Evolutionary conservation across 306 rosid species (phyloP).

Genomic region (Purshia tridentata): DNA sequence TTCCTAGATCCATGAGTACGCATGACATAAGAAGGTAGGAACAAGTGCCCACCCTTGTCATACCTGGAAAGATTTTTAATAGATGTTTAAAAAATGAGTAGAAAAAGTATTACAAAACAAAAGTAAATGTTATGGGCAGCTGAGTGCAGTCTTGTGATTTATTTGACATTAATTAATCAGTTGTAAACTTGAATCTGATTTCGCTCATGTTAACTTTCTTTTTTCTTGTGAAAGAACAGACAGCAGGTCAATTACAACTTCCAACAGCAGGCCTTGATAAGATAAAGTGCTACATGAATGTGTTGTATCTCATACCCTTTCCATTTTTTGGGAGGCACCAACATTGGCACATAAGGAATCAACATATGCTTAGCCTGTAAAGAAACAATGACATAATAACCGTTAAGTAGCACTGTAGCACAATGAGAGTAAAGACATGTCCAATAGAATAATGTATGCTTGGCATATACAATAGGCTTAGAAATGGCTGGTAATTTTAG

Average conservation of each 20-base stretch:
- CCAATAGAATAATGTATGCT: not conserved
- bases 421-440: not conserved
- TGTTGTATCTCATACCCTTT: conserved; percentile 59
- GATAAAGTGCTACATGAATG: conserved; percentile 25
- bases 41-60: conserved; percentile 87
- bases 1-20: conserved; percentile 86
- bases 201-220: not conserved
- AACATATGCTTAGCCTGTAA: conserved; percentile 74
- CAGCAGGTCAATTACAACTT: no score
- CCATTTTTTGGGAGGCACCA: conserved; percentile 88
- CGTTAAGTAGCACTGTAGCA: conserved; percentile 18
- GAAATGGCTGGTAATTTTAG: not conserved
- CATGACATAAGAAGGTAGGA: conserved; percentile 84
- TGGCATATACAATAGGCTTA: conserved; percentile 2
- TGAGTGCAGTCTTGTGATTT: not conserved
- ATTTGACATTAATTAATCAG: not conserved
- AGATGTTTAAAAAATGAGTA: conserved; percentile 6
- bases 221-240: not conserved
- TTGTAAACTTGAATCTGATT: not conserved
- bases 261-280: not conserved
- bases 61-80: conserved; percentile 44
- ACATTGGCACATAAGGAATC: conserved; percentile 83
- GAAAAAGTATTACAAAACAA: not conserved
- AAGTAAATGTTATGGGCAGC: not conserved
- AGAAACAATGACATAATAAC: conserved; percentile 32